Evolutionary conservation across 2,329 filamentous ascomycete species (phyloP).

Genomic region (Aspergillus udagawae): DNA sequence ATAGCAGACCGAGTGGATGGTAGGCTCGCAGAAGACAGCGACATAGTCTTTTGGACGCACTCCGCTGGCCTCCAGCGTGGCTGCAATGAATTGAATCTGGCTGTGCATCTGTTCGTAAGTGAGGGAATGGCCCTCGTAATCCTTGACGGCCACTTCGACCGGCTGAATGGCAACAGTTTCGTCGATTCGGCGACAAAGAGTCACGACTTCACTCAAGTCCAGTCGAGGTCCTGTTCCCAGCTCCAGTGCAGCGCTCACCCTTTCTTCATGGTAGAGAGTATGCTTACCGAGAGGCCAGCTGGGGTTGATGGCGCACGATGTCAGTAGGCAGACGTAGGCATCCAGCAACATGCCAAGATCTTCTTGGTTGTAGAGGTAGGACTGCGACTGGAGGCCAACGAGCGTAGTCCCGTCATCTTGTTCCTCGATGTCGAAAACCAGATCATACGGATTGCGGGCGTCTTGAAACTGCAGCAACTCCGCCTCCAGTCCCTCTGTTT

Average conservation of each 20-base stretch:
- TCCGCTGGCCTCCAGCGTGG: slow-evolving; percentile 16
- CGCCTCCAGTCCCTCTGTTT: slow-evolving; percentile 9
- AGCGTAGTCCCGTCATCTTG: no score
- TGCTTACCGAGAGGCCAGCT: no score
- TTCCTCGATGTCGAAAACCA: no score
- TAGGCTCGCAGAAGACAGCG: slow-evolving; percentile 2
- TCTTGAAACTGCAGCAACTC: no score
- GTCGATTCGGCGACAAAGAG: slow-evolving; percentile 25
- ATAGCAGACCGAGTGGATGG: slow-evolving; percentile 1
- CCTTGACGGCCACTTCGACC: slow-evolving; percentile 26
- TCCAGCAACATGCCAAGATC: no score
- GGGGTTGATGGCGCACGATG: no score
- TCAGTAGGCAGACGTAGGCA: no score
- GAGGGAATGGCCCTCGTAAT: slow-evolving; percentile 19
- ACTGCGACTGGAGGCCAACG: no score
- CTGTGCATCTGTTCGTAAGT: slow-evolving; percentile 35
- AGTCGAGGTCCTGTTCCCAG: slow-evolving; percentile 26
- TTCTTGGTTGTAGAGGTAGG: no score
- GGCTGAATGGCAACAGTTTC: slow-evolving; percentile 22
- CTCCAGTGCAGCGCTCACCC: slow-evolving; percentile 3
- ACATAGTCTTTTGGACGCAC: not conserved
- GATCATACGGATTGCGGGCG: no score
- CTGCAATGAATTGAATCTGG: slow-evolving; percentile 34
- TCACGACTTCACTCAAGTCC: no score
- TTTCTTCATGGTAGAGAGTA: no score